Evolutionary conservation across 306 rosid species (phyloP), one percentile per base, ranked within the genome.

Genomic region (Dicorynia guianensis): DNA sequence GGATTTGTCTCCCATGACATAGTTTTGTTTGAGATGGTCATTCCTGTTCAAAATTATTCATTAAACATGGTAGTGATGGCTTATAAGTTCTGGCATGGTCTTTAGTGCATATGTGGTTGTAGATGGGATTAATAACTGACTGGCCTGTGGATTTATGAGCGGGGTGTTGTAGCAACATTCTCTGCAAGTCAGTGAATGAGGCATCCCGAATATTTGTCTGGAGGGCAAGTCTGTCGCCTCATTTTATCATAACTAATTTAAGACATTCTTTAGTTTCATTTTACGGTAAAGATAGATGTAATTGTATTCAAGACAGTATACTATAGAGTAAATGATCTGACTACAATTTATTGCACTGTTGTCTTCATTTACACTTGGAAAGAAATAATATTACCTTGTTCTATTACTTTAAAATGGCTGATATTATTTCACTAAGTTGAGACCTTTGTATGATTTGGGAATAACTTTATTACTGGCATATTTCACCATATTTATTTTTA

Each of bases 21-120:
- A 33, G 35, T 66, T 70, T 77, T 63, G 53, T 70, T 56, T 84
- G 12, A 13, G 66, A 53, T 77, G 72, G 19, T 79, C 17, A 33
- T 69, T 63, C 18, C 63, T 39, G 42, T 47, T 69, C 6, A 44
- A 69, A 30, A 40, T 1, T 56, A 40, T 63, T 60, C 47, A 62
- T 75, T 62, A 25, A 55, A 78, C 69, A 44, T 48, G 30, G 52
- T 61, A 47, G 66, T 62, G 53, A 62, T 36, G 61, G 59, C 13
- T 73, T 68, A 64, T 40, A 48, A 77, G 35, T 63, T 73, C 2
- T 63, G 35, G 49, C 40, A 11, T 49, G 65, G 60, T 77, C 54
- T 59, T 58, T 14, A 1, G 49, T 65, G 38, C 36, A 42, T 69
- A 56, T 63, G 56, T 14, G 46, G 61, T 59, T 46, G 67, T 55